phyloP scores from a whole-genome alignment of 305 asterid species.

The Stenogyne calaminthoides region DNA sequence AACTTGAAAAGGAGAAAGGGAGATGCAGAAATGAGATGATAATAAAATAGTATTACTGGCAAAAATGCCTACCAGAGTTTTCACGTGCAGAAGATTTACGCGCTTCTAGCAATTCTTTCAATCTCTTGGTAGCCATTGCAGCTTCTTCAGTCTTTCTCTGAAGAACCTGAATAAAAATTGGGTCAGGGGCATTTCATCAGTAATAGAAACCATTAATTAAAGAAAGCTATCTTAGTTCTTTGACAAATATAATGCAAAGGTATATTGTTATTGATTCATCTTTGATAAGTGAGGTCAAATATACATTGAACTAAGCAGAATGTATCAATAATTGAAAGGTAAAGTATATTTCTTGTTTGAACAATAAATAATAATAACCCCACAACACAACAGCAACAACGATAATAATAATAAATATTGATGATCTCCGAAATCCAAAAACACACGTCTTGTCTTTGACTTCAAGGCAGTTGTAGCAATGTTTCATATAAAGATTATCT shows the following conservation, averaged over 20 bases:
- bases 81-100: slow-evolving; percentile 93
- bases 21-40: neutral
- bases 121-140: slow-evolving; percentile 98
- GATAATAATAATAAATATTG: no score
- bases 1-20: neutral
- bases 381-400: neutral
- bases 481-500: neutral
- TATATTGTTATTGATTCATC: neutral
- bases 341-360: neutral
- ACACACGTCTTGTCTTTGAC: neutral
- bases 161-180: slow-evolving; percentile 73
- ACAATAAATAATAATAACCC: neutral
- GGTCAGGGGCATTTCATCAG: slow-evolving; percentile 14
- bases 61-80: slow-evolving; percentile 60
- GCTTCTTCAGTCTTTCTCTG: slow-evolving; percentile 99
- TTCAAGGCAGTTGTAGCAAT: neutral
- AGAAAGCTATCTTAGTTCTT: neutral
- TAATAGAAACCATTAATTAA: neutral
- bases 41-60: neutral
- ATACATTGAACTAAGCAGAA: neutral
- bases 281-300: neutral
- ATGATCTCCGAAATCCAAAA: neutral
- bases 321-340: neutral
- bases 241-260: neutral
- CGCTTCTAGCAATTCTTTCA: slow-evolving; percentile 97